Evolutionary conservation across 2,329 filamentous ascomycete species (phyloP).

Genomic region (Cyphellophora europaea): DNA sequence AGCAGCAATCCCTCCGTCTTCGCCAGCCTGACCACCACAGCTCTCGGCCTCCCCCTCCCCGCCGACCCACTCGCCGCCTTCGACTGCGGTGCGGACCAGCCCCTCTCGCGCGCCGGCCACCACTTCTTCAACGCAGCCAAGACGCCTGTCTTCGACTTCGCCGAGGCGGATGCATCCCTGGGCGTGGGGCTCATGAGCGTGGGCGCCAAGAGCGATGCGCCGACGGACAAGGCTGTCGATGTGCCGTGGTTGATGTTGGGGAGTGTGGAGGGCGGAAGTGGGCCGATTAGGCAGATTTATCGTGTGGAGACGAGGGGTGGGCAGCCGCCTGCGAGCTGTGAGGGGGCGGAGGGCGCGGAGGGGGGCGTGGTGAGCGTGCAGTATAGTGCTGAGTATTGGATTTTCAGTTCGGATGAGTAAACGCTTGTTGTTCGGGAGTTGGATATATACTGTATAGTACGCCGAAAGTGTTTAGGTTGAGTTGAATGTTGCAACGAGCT

Average conservation of each 20-base stretch:
- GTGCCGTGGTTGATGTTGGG: conserved; percentile 72
- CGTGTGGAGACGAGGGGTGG: conserved; percentile 77
- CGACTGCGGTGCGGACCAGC: conserved; percentile 44
- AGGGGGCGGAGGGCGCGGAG: conserved; percentile 43
- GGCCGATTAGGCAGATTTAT: conserved; percentile 57
- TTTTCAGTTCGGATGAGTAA: conserved; percentile 22
- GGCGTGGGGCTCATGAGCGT: conserved; percentile 55
- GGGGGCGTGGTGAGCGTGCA: conserved; percentile 60
- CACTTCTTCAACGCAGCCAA: conserved; percentile 68
- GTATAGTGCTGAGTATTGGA: conserved; percentile 76
- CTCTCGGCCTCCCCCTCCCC: conserved; percentile 55
- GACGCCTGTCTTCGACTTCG: conserved; percentile 72
- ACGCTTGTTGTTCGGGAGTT: no score
- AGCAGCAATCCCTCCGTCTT: conserved; percentile 61
- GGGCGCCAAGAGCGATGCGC: conserved; percentile 52
- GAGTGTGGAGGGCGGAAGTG: conserved; percentile 43
- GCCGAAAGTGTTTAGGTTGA: no score
- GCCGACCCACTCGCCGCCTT: conserved; percentile 19
- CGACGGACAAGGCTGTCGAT: no score
- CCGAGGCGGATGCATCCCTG: conserved; percentile 40
- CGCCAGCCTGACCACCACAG: conserved; percentile 52
- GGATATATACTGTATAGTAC: no score
- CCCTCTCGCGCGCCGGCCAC: conserved; percentile 58
- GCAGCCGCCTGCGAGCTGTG: conserved; percentile 61
- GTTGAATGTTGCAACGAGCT: no score